Evolutionary conservation across 768 basidiomycete species (phyloP).

Genomic region (Lyophyllum shimeji): DNA sequence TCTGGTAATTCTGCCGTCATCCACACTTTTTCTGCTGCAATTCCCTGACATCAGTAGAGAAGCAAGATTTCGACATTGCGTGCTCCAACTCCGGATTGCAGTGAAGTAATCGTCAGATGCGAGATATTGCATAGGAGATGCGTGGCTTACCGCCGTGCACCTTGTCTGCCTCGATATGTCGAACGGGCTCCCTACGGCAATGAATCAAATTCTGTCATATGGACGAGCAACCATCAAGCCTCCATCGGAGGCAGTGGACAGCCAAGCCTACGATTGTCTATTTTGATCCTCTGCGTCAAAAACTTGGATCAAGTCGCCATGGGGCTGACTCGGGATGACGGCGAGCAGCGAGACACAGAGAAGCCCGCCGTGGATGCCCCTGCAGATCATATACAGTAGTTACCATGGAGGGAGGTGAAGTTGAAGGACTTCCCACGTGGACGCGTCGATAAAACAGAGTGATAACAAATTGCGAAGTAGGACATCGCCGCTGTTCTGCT

Average conservation of each 20-base stretch:
- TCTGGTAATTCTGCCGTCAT: background rate
- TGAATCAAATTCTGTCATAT: conserved; percentile 1
- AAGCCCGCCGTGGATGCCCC: background rate
- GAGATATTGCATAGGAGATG: background rate
- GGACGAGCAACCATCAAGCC: conserved; percentile 6
- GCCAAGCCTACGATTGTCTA: background rate
- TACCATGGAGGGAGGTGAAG: conserved; percentile 6
- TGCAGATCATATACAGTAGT: conserved; percentile 8
- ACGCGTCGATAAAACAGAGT: conserved; percentile 15
- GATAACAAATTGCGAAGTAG: background rate
- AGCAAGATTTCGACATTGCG: background rate
- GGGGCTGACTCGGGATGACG: conserved; percentile 3
- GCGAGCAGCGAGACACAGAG: background rate
- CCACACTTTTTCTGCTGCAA: background rate
- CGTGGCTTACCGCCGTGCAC: background rate
- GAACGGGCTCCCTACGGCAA: background rate
- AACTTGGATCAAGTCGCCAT: conserved; percentile 2
- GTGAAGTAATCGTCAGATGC: background rate
- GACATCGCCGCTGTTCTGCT: background rate
- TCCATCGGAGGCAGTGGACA: background rate
- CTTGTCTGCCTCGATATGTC: background rate
- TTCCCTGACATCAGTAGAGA: background rate
- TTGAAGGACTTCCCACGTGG: conserved; percentile 17
- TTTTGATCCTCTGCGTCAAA: background rate
- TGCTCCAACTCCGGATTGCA: background rate